phyloP scores from a whole-genome alignment of 2,329 filamentous ascomycete genomes.

The Cryphonectria radicalis region DNA sequence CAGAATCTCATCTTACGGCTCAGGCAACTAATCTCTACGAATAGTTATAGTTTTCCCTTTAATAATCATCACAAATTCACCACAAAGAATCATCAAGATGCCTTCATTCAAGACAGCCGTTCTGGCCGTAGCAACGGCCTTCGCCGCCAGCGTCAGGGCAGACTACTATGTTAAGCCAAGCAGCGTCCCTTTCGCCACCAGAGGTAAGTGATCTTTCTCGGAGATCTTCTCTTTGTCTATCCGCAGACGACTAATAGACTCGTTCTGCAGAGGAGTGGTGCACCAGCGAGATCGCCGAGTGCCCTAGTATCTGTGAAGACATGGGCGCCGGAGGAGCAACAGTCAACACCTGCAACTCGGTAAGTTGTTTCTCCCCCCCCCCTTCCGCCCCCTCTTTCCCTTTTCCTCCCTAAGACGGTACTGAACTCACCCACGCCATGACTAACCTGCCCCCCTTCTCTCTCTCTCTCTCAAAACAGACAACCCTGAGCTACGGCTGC shows the following conservation, averaged over 20 bases:
- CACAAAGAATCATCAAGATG: constrained; percentile 45
- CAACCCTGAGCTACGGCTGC: constrained; percentile 70
- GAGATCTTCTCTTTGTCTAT: background rate
- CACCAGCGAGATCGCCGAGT: constrained; percentile 61
- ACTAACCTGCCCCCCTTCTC: background rate
- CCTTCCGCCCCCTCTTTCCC: too few relatives aligned
- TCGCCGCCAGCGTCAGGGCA: constrained; percentile 57
- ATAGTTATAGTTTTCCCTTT: background rate
- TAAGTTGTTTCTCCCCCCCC: constrained; percentile 43
- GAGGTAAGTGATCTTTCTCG: constrained; percentile 51
- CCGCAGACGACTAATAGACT: background rate
- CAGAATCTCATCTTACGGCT: background rate
- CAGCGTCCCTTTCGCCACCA: constrained; percentile 55
- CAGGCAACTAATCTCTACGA: background rate
- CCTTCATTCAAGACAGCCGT: constrained; percentile 57
- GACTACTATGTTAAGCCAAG: constrained; percentile 66
- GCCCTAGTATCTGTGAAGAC: constrained; percentile 75
- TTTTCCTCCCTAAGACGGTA: background rate
- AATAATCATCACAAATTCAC: background rate
- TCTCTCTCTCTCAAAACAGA: constrained; percentile 40
- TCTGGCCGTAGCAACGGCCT: constrained; percentile 58
- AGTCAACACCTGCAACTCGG: constrained; percentile 70
- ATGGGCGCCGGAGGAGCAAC: constrained; percentile 53
- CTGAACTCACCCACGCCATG: background rate
- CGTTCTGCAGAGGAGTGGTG: constrained; percentile 65